Evolutionary conservation across 768 basidiomycete species (phyloP), one percentile per base, ranked within the genome.

Genomic region (Lentinula sp.): DNA sequence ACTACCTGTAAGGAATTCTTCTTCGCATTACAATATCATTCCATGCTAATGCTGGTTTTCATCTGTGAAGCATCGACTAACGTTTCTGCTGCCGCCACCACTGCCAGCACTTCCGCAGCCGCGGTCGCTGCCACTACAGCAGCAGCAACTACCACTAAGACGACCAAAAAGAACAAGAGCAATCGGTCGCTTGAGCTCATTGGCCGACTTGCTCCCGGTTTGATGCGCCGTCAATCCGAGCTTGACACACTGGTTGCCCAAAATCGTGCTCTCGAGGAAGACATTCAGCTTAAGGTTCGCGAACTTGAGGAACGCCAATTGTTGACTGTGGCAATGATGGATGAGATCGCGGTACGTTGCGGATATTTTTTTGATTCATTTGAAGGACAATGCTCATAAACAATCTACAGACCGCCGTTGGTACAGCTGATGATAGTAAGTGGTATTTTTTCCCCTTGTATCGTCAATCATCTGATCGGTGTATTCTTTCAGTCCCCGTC

Each of bases 311-410:
- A 59, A 20, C 66, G 68, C 23, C 63, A 65, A 33, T 56, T 64
- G 49, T 59, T 68, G 50, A 66, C 68, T 59, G 62, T 62, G 12
- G 66, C 67, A 53, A 63, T 68, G 56, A 63, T 68, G 49, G 68
- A 68, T 46, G 66, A 66, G 41, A 58, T 68, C 56, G 62, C 64
- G 62, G 65, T 50, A 16, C 2, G 62, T 62, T 35, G 32, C n/a
- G 9, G 20, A 12, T 33, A n/a, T 45, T 23, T 39, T 20, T 51
- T 56, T 15, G 43, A 6, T 33, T 49, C 36, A 43, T 16, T 5
- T 49, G 5, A 43, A 37, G 35, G 36, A 36, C 13, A 18, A 18
- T 33, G 37, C 41, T 20, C 0, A 55, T 41, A 2, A 12, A 7
- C 6, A 48, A 48, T 18, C 16, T 45, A 1, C 49, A 65, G 65